Conservation (phyloP, 2,329 filamentous ascomycete species). For the Ilyonectria robusta region DNA sequence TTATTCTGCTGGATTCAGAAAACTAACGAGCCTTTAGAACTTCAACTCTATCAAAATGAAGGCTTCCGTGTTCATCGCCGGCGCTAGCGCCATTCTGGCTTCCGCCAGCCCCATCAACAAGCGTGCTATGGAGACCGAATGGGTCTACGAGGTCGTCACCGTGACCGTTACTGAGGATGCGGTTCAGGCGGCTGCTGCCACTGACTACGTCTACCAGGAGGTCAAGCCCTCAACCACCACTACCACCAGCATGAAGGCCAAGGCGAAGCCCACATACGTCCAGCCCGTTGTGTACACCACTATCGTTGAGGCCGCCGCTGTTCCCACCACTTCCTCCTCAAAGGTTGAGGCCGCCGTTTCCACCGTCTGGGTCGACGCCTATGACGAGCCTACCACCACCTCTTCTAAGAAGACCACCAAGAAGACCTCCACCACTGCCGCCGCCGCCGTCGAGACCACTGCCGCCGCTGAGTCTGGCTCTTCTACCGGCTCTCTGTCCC, state of each 20-base stretch:
- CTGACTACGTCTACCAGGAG: slow-evolving; percentile 45
- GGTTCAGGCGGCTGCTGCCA: slow-evolving; percentile 35
- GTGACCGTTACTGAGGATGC: slow-evolving; percentile 59
- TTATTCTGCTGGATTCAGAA: slow-evolving; percentile 33
- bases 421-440: neutral
- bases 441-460: neutral
- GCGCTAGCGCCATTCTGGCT: slow-evolving; percentile 62
- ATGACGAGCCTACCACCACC: slow-evolving; percentile 17
- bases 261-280: slow-evolving; percentile 21
- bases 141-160: slow-evolving; percentile 59
- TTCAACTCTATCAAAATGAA: slow-evolving; percentile 61
- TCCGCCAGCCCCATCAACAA: slow-evolving; percentile 59
- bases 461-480: slow-evolving; percentile 1
- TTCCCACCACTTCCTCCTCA: slow-evolving; percentile 6
- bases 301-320: neutral
- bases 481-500: slow-evolving; percentile 18
- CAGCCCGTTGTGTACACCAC: slow-evolving; percentile 15
- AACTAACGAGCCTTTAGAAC: slow-evolving; percentile 43
- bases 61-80: slow-evolving; percentile 61
- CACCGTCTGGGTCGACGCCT: slow-evolving; percentile 25
- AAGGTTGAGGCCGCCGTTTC: slow-evolving; percentile 23
- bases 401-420: slow-evolving; percentile 2
- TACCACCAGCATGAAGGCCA: slow-evolving; percentile 26
- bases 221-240: slow-evolving; percentile 31
- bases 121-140: slow-evolving; percentile 57